Percentiles rank a stretch among this genome's conserved stretches.
Conservation (phyloP, 2,329 filamentous ascomycete genomes). For the Bipolaris cookei region DNA sequence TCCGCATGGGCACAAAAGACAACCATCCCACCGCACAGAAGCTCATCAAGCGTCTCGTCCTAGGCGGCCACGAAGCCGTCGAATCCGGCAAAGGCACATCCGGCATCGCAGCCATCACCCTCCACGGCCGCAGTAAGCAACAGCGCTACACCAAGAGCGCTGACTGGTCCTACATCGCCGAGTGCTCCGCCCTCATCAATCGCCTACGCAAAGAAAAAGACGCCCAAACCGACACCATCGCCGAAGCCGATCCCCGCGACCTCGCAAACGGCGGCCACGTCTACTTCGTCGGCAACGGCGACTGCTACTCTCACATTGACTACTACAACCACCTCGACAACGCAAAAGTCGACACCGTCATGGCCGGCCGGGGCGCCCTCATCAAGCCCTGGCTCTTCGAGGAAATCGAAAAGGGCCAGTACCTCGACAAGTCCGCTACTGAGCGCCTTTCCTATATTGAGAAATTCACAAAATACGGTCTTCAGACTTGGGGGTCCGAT, state of each 20-base stretch:
- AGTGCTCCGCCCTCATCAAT: slow-evolving; percentile 85
- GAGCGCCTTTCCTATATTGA: slow-evolving; percentile 87
- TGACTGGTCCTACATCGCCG: slow-evolving; percentile 95
- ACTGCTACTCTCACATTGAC: slow-evolving; percentile 91
- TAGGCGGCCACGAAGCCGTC: slow-evolving; percentile 76
- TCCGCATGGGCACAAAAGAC: slow-evolving; percentile 87
- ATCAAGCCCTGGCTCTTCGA: slow-evolving; percentile 99
- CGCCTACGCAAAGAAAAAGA: slow-evolving; percentile 74
- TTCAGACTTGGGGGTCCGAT: slow-evolving; percentile 95
- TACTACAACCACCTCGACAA: slow-evolving; percentile 80
- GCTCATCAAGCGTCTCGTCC: slow-evolving; percentile 80
- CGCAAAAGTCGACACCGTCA: slow-evolving; percentile 86
- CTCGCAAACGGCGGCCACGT: slow-evolving; percentile 72
- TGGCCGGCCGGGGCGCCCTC: slow-evolving; percentile 94
- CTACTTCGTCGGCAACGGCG: slow-evolving; percentile 95
- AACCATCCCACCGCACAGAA: slow-evolving; percentile 79
- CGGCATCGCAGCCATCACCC: slow-evolving; percentile 91
- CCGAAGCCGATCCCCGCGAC: slow-evolving; percentile 76
- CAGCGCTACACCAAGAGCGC: slow-evolving; percentile 90
- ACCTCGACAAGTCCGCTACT: slow-evolving; percentile 89
- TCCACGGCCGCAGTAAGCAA: slow-evolving; percentile 91
- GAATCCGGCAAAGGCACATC: slow-evolving; percentile 65
- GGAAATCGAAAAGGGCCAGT: slow-evolving; percentile 89
- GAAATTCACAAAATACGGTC: slow-evolving; percentile 86
- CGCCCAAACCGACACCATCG: slow-evolving; percentile 73